These are phyloP conservation scores for Penicillium cinerascens DNA, from an alignment of 495 filamentous ascomycete species.

Conservation along the genomic window DNA sequence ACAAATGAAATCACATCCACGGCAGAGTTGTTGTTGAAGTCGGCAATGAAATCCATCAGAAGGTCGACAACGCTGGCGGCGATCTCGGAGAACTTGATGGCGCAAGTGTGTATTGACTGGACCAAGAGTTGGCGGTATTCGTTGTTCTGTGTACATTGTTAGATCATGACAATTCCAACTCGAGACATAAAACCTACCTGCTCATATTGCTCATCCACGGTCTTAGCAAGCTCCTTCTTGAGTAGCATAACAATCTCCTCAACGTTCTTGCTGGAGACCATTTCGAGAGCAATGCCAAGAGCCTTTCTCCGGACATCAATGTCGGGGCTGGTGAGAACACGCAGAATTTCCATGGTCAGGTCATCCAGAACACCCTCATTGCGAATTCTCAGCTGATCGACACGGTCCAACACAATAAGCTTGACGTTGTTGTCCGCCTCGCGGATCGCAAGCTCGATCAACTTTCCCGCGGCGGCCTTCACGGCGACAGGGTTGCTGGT, in stretches of 20 bases:
- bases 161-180: too few species aligned
- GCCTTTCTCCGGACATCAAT: constrained; percentile 95
- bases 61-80: constrained; percentile 94
- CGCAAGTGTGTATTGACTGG: constrained; percentile 95
- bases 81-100: constrained; percentile 98
- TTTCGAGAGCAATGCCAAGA: constrained; percentile 85
- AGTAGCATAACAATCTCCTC: constrained; percentile 94
- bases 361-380: constrained; percentile 95
- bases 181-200: constrained; percentile 49
- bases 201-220: constrained; percentile 97
- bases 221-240: constrained; percentile 97
- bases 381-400: constrained; percentile 84
- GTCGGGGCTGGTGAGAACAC: constrained; percentile 93
- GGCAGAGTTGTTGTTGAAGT: constrained; percentile 95
- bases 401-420: constrained; percentile 92
- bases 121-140: constrained; percentile 96
- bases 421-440: constrained; percentile 99
- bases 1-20: constrained; percentile 98
- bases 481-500: constrained; percentile 97
- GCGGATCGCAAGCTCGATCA: constrained; percentile 94
- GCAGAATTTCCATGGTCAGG: constrained; percentile 95
- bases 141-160: constrained; percentile 97
- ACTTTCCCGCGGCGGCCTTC: constrained; percentile 92
- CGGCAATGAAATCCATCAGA: constrained; percentile 99
- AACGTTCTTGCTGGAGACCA: constrained; percentile 98